Base-by-base conservation (phyloP, 306 rosid genomes). In the Trifolium dubium region DNA sequence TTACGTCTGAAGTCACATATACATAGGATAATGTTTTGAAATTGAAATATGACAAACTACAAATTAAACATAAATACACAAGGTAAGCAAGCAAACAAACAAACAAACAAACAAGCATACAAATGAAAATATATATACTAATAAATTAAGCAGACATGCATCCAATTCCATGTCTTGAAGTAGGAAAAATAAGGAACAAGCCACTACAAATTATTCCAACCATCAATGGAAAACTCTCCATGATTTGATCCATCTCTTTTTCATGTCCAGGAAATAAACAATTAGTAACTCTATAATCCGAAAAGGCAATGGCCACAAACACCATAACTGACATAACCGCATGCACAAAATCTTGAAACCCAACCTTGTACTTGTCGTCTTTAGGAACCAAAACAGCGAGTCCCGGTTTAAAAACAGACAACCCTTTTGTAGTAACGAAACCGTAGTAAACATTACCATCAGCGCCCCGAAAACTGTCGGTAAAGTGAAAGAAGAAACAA, bases 401-500 rank as follows among this genome's bases (percentile, higher is more conserved):
- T 0, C 95, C 90, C 0, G 92, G 69, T 53, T 87, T 90, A 74
- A 92, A 92, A 7, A 92, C 85, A 0, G 91, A 85, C 75, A 92
- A 65, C 7, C 97, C 98, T 0, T 31, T 71, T 0, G 77, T 80
- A 0, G 97, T 92, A 29, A 90, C 93, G 12, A 89, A 82, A 2
- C 97, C 96, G 8, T 86, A 90, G 77, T 87, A 92, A 5, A 90
- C 55, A 10, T 75, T 79, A 1, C 87, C 93, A 9, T 90, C 97
- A 0, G 87, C 67, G 4, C 91, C 89, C 0, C 74, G 84, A 60
- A 89, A 92, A 47, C 92, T 88, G 59, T 85, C 90, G 0, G 92
- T 92, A 77, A 90, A 88, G 77, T 88, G 96, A 37, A 88, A 88
- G 90, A 92, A 84, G 85, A 92, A 92, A 83, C 96, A 92, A 0